Conservation (phyloP, 768 basidiomycete species). For the Hygrophorus pudorinus region DNA sequence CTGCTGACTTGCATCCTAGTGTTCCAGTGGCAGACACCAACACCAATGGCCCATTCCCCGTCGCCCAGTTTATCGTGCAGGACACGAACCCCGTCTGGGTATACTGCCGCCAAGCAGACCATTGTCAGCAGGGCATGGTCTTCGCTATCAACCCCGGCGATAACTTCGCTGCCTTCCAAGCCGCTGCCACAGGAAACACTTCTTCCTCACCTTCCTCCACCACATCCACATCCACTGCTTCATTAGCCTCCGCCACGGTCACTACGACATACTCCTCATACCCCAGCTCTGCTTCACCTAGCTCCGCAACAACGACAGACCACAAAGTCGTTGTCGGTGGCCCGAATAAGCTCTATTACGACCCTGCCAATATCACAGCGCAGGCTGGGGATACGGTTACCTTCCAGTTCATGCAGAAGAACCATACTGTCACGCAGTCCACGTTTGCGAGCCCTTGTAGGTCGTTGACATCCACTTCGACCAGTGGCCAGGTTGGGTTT, state of each 20-base stretch:
- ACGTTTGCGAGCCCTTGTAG: slow-evolving; percentile 33
- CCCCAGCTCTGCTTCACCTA: slow-evolving; percentile 13
- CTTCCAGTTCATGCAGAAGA: slow-evolving; percentile 38
- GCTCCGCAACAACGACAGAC: slow-evolving; percentile 17
- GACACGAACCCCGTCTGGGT: slow-evolving; percentile 45
- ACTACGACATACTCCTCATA: slow-evolving; percentile 12
- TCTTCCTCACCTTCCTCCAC: slow-evolving; percentile 14
- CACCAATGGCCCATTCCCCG: slow-evolving; percentile 30
- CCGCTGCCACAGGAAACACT: slow-evolving; percentile 32
- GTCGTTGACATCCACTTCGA: slow-evolving; percentile 31
- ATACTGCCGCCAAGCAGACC: slow-evolving; percentile 45
- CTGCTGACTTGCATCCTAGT: slow-evolving; percentile 17
- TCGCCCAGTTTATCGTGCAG: slow-evolving; percentile 31
- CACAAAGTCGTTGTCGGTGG: slow-evolving; percentile 36
- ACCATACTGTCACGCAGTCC: slow-evolving; percentile 38
- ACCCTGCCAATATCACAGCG: slow-evolving; percentile 36
- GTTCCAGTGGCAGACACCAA: slow-evolving; percentile 34
- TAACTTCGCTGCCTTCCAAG: slow-evolving; percentile 44
- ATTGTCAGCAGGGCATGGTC: slow-evolving; percentile 55
- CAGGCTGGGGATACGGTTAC: slow-evolving; percentile 37
- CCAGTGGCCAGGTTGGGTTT: slow-evolving; percentile 32
- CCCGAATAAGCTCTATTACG: slow-evolving; percentile 25
- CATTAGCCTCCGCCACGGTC: slow-evolving; percentile 14
- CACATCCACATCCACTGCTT: slow-evolving; percentile 20
- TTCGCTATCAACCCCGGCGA: slow-evolving; percentile 54